Evolutionary conservation across 2,329 filamentous ascomycete species (phyloP).

Genomic region (Epichloe aotearoae): DNA sequence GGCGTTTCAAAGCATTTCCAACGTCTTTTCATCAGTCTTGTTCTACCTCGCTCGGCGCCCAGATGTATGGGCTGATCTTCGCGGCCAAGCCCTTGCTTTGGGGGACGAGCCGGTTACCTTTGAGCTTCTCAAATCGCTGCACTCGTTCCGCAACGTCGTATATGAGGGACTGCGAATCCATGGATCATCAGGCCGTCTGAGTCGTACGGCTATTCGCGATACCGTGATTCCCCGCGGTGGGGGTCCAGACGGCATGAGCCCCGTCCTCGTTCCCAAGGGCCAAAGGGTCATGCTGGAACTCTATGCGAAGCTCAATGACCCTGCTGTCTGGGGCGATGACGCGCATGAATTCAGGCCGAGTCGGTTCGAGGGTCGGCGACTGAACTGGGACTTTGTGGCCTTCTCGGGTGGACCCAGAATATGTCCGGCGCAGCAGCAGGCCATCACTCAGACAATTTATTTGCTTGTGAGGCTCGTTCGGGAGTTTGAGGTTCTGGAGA

Average conservation of each 20-base stretch:
- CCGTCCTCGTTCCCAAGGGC: background rate
- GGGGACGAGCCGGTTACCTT: background rate
- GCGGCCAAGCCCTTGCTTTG: background rate
- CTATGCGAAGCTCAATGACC: background rate
- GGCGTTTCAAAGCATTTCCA: slow-evolving; percentile 1
- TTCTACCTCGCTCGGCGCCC: slow-evolving; percentile 1
- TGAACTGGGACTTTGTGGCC: slow-evolving; percentile 2
- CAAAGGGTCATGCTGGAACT: background rate
- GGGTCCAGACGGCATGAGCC: background rate
- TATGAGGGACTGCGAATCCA: slow-evolving; percentile 1
- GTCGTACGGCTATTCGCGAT: slow-evolving; percentile 3
- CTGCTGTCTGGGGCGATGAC: slow-evolving; percentile 1
- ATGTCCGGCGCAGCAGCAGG: slow-evolving; percentile 4
- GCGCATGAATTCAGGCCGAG: background rate
- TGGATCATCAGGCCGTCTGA: slow-evolving; percentile 1
- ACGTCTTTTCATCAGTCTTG: background rate
- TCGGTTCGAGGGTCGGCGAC: background rate
- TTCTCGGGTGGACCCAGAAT: slow-evolving; percentile 3
- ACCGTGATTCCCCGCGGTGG: slow-evolving; percentile 3
- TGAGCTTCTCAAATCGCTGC: slow-evolving; percentile 1
- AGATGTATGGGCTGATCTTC: background rate
- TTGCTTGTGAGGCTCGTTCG: background rate
- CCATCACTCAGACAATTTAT: background rate
- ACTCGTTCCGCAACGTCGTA: background rate
- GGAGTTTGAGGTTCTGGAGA: background rate